Percentiles rank a stretch among this genome's conserved stretches.
Conservation (phyloP, 352 stramenopile genomes). For the Paralagenidium karlingii region DNA sequence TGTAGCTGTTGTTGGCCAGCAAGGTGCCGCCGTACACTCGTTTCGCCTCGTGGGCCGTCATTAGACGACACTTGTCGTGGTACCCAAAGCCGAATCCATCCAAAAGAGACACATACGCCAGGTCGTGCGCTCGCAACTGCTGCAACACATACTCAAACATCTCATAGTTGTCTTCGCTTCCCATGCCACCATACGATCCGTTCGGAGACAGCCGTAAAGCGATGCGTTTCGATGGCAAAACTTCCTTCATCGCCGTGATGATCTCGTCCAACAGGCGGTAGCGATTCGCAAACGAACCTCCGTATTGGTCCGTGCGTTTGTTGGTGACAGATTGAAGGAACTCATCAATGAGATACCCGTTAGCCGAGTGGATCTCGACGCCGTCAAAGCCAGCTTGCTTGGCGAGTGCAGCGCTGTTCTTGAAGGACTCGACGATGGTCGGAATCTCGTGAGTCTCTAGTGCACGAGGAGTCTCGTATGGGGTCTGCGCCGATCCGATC, state of each 20-base stretch:
- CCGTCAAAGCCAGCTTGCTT: constrained; percentile 81
- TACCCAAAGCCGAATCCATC: constrained; percentile 33
- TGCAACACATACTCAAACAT: constrained; percentile 17
- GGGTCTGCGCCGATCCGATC: constrained; percentile 8
- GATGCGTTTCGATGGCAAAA: constrained; percentile 30
- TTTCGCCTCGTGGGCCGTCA: constrained; percentile 15
- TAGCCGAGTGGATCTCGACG: constrained; percentile 72
- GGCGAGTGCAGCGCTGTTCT: constrained; percentile 33
- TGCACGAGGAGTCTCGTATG: constrained; percentile 10
- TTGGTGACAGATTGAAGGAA: constrained; percentile 95
- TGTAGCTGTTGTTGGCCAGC: constrained; percentile 25
- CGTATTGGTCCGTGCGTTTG: constrained; percentile 90
- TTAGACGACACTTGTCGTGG: constrained; percentile 14
- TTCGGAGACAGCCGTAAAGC: constrained; percentile 29
- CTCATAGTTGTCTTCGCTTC: constrained; percentile 21
- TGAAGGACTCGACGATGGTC: constrained; percentile 64
- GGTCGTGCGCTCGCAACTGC: constrained; percentile 14
- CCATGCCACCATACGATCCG: constrained; percentile 19
- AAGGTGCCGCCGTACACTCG: constrained; percentile 20
- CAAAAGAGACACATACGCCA: constrained; percentile 33
- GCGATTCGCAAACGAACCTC: constrained; percentile 89
- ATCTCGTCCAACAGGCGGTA: constrained; percentile 92
- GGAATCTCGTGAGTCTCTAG: constrained; percentile 16
- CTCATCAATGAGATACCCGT: constrained; percentile 90
- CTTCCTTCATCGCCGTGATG: constrained; percentile 81